Evolutionary conservation across 768 basidiomycete genomes (phyloP), one percentile per base, ranked within the genome.

Genomic region (Podaxis carcinomalis): DNA sequence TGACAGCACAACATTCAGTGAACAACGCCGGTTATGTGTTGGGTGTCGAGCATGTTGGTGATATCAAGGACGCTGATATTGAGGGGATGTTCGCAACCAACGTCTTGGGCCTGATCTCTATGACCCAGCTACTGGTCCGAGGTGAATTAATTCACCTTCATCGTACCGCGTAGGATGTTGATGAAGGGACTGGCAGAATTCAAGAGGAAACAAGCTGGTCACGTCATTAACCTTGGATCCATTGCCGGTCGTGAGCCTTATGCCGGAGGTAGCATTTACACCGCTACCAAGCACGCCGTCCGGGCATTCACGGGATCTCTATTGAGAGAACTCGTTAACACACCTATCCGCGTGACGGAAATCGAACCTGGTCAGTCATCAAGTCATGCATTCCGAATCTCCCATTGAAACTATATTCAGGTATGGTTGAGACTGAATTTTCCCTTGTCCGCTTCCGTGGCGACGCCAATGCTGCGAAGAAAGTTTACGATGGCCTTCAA

Each of bases 141-240:
- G 82, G 89, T 79, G 56, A 62, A 66, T 56, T 27, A 28, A 37
- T 13, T 39, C 46, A 9, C 11, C 42, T 39, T 35, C 13, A 23
- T 10, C 19, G 2, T 10, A 2, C 11, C 13, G 21, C 47, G 11
- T 3, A 27, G 7, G 11, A n/a, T 3, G 2, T 47, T 23, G 21
- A 23, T 27, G 47, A 27, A 47, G 21, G 21, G 23, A 49, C 4
- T 23, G n/a, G 5, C 66, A 92, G 91, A 89, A 61, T 93, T 94
- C 78, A 93, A 89, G 71, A 80, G 76, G 57, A 87, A 82, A 70
- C 84, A 88, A 68, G 76, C 84, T 3, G 92, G 93, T 0, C 94
- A 95, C 76, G 78, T 99, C 66, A 98, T 99, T 77, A 96, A 97
- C 73, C 78, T 99, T 53, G 95, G 97, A 6, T 96, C 94, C 10